Base-by-base conservation (phyloP, 192 early-diverging fungal species). In the Coemansia sp. region DNA sequence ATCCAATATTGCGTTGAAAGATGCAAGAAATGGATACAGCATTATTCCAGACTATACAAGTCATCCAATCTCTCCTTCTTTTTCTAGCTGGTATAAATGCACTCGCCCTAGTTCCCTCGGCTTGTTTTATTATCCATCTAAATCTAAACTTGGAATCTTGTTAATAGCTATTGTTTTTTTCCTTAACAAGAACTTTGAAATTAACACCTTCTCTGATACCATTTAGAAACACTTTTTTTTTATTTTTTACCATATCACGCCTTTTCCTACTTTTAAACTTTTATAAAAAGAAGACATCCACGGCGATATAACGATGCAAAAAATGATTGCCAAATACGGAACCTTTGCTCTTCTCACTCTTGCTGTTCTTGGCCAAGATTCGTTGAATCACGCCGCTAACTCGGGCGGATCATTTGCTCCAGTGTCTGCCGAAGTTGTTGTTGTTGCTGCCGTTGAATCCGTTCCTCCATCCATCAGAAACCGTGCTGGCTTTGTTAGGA, bases 301-400 rank as follows among this genome's bases (percentile, higher is more conserved):
- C 26, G 26, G 26, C 26, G 26, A 26, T 26, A 26, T 2, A 59
- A 13, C 13, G 0, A 8, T 16, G 0, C n/a, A 4, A 41, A 41
- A 59, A 12, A 59, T 59, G 57, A 3, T 59, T 18, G 57, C 57
- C 18, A 59, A 59, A 18, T 59, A 59, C 57, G 57, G 57, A 59
- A 59, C 39, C 36, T 59, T 59, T 37, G 57, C 57, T 18, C 37
- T 59, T 41, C 57, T 59, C 16, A 37, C 57, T 15, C 8, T 59
- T 41, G 57, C n/a, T 37, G 57, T 18, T 41, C 36, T 59, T 37
- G 57, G 57, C 57, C 36, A 59, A 59, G 57, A 59, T 41, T n/a
- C 51, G 8, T 6, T 13, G 42, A 26, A 26, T 26, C 42, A 8
- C 8, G 42, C 51, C n/a, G 9, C 57, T 41, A 32, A 8, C 8